Base-by-base conservation (phyloP, 1,139 yeast genomes). In the Meyerozyma carpophila region DNA sequence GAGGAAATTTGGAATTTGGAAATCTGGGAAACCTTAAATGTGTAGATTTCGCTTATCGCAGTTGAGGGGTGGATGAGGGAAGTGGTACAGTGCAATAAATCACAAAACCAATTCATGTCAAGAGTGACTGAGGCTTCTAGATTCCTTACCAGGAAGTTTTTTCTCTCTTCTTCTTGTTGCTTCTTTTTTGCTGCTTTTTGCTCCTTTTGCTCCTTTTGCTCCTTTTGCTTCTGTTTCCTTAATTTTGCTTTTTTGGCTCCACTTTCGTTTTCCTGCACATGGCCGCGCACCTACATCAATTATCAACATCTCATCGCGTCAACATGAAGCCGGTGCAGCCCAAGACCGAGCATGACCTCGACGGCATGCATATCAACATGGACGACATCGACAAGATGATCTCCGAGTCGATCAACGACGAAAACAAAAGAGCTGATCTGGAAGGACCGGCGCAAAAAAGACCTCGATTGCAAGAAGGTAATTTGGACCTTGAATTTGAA, bases 361-460 rank as follows among this genome's bases (percentile, higher is more conserved):
- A 40, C 8, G 44, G 39, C 16, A 41, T 44, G 37, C 40, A 48
- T 32, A 50, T 52, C 32, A 52, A 50, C 36, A 52, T 52, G 39
- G 52, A 50, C 39, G 56, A 52, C 37, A 47, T 52, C 26, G 53
- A 52, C 43, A 50, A 52, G 44, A 50, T 50, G 49, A 50, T 52
- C 37, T 50, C 53, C 14, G 56, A 52, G 44, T 50, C 56, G 9
- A 52, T 52, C 14, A 44, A 42, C 28, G 46, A 48, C 14, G 47
- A 41, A 10, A 37, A 44, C 16, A 26, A 31, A 21, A 11, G 37
- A 34, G 21, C 37, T 10, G 37, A 34, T 10, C 37, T 11, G 13
- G 16, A 18, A 10, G 14, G 21, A 13, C 37, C 25, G 18, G 39
- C 39, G 13, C 28, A 37, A 25, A 37, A 25, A 37, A n/a, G 31